Evolutionary conservation across 768 basidiomycete genomes (phyloP).

Genomic region (Xanthoconium purpureum): DNA sequence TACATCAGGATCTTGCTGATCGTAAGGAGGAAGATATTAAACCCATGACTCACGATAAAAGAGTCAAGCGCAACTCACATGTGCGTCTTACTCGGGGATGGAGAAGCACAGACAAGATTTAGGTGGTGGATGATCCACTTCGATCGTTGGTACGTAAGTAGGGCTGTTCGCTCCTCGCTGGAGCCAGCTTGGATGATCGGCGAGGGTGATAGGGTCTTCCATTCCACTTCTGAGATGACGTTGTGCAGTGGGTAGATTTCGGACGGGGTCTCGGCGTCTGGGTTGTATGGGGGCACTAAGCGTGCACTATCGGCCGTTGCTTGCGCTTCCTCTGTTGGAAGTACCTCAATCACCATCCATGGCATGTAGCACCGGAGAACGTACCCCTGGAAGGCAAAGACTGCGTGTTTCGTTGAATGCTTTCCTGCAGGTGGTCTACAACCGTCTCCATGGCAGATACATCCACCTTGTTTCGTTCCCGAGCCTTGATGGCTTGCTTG

Average conservation of each 20-base stretch:
- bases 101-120: conserved; percentile 34
- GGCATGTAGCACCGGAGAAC: conserved; percentile 21
- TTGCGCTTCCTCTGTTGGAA: conserved; percentile 59
- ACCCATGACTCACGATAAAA: not conserved
- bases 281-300: conserved; percentile 73
- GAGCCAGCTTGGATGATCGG: conserved; percentile 52
- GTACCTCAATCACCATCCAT: not conserved
- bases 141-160: conserved; percentile 62
- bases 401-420: conserved; percentile 71
- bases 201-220: conserved; percentile 62
- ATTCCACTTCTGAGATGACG: conserved; percentile 79
- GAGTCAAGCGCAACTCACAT: conserved; percentile 44
- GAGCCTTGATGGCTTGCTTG: conserved; percentile 76
- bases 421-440: conserved; percentile 75
- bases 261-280: conserved; percentile 62
- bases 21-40: not conserved
- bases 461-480: conserved; percentile 89
- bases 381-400: conserved; percentile 68
- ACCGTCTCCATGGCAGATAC: conserved; percentile 84
- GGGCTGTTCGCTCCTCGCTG: conserved; percentile 45
- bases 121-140: conserved; percentile 74
- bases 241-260: conserved; percentile 71
- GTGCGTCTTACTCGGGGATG: conserved; percentile 55
- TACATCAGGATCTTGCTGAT: conserved; percentile 73
- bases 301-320: conserved; percentile 60